Evolutionary conservation across 2,329 filamentous ascomycete species (phyloP), one percentile per base, ranked within the genome.

Genomic region (Venturia carpophila): DNA sequence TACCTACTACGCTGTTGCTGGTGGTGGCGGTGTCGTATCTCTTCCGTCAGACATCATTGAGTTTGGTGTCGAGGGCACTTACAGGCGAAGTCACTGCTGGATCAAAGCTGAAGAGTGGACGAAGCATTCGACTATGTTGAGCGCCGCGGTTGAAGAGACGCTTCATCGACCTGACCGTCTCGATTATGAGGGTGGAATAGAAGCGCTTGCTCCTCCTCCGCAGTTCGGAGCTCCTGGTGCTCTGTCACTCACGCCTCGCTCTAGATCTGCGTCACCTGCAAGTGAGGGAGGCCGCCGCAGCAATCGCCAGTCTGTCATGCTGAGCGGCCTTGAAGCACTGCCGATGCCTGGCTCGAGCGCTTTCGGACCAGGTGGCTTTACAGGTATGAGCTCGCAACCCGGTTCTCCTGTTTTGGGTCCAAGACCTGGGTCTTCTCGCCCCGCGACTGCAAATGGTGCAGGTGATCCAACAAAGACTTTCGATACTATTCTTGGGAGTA

Each of bases 1-100:
- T 60, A 85, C 86, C 71, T 91, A 88, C 88, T 91, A 90, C 74
- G 84, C 88, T 68, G 84, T 90, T 5, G 86, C 89, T 2, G 90
- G 88, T 45, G 82, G 84, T 47, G 79, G 80, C 30, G 83, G 82
- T 52, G 80, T 88, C 10, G 85, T 88, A 52, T 82, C 78, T 67
- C 73, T 89, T 6, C 86, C 87, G 0, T 82, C 81, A 0, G 85
- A 89, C 70, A 76, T 87, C 34, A 83, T 89, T 55, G 83, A 87
- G 68, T 82, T 88, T 69, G 84, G 87, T 21, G 82, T 87, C 1
- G 87, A 90, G 71, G 86, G 84, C 56, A 82, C 87, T 55, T 90
- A 88, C 73, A 81, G 84, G 19, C 83, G 87, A 52, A 87, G 84
- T 67, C 87, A 90, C 71, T 89, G 87, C 74, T 90, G 87, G 87